Percentiles rank a stretch among this genome's conserved stretches.
Conservation (phyloP, 352 stramenopile species). For the Stramenopiles sp. region DNA sequence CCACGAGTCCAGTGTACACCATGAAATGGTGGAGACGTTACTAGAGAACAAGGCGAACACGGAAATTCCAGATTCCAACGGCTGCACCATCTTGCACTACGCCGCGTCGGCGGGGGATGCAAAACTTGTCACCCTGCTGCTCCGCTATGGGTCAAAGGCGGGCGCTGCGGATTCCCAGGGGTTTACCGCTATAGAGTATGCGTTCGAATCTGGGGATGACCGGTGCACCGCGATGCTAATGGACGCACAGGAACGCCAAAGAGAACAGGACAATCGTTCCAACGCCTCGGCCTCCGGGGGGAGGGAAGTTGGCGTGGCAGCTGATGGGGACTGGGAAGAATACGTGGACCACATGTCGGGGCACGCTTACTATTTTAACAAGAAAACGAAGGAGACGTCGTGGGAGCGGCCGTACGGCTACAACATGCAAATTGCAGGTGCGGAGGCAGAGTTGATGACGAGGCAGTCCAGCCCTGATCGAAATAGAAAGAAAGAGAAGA, state of each 20-base stretch:
- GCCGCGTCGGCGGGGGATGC: constrained; percentile 24
- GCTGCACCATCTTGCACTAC: constrained; percentile 30
- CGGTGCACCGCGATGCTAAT: too few relatives aligned
- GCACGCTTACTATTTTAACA: background rate
- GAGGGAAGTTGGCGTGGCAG: background rate
- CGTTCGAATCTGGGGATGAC: too few relatives aligned
- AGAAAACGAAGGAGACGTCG: background rate
- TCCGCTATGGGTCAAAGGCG: constrained; percentile 24
- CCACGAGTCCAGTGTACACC: constrained; percentile 17
- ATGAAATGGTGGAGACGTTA: constrained; percentile 17
- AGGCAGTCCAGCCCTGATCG: too few relatives aligned
- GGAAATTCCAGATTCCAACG: constrained; percentile 23
- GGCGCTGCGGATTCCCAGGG: too few relatives aligned
- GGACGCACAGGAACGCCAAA: too few relatives aligned
- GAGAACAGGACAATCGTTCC: too few relatives aligned
- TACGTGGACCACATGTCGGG: background rate
- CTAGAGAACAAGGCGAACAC: constrained; percentile 21
- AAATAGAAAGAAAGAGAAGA: too few relatives aligned
- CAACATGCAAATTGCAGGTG: too few relatives aligned
- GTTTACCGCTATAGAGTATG: too few relatives aligned
- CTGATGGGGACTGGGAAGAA: background rate
- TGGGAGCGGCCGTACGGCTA: background rate
- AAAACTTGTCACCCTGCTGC: constrained; percentile 24
- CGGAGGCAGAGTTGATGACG: too few relatives aligned
- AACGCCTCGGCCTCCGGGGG: background rate